Evolutionary conservation across 192 early-diverging fungal species (phyloP), one percentile per base, ranked within the genome.

Genomic region (Gryganskiella cystojenkinii): DNA sequence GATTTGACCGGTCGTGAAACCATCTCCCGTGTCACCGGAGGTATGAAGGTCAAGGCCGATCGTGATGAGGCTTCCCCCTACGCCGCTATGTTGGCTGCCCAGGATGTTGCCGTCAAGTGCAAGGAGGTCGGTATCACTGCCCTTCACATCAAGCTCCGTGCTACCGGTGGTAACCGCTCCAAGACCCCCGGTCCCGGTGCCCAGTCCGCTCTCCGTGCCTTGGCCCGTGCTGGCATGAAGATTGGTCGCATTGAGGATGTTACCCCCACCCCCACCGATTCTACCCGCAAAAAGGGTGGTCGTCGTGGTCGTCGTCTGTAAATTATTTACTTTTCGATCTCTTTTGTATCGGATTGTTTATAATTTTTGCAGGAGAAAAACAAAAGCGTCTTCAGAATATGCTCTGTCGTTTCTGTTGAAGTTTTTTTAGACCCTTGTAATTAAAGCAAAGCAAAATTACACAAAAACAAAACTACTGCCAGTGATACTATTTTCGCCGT

Each of bases 41-140:
- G 98, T 74, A 99, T 99, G 98, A 99, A 96, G 91, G 98, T 99
- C 82, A 99, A 99, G 94, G 94, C 96, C 58, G 98, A 99, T 87
- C 97, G 98, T 90, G 98, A 99, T 85, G 98, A 99, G 86, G 95
- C 97, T 56, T 98, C 98, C 71, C 95, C 98, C 70, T 99, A 99
- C 87, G 98, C 98, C 67, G 97, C 98, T 78, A 99, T 99, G 98
- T 91, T 99, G 88, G 98, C 98, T 66, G 93, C 96, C 71, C 97
- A 99, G 90, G 96, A 99, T 84, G 98, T 98, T 83, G 96, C 96
- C 61, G 91, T 82, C 65, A 95, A 95, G 89, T 99, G 97, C 93
- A 96, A 96, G 91, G 98, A 99, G 85, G 90, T 99, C 59, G 98
- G 98, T 80, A 95, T 99, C 92, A 99, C 92, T 58, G 98, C 98